Conservation (phyloP, 2,329 filamentous ascomycete species). For the Ceratocystiopsis minuta region DNA sequence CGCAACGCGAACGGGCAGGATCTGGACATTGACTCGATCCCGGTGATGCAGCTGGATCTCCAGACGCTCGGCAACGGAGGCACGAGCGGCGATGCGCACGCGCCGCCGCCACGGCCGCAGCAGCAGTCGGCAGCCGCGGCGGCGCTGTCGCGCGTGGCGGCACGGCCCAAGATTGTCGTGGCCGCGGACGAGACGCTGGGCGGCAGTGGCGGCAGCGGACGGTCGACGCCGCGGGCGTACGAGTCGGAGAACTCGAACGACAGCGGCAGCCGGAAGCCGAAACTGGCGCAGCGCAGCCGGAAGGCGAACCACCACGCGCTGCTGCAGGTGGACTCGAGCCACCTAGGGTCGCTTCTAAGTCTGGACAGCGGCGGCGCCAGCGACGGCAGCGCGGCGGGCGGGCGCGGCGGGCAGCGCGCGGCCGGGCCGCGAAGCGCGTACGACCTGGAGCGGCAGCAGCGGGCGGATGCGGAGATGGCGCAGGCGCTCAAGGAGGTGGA, state of each 20-base stretch:
- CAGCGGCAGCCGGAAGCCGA: conserved; percentile 28
- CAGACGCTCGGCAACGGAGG: conserved; percentile 27
- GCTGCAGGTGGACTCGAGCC: conserved; percentile 74
- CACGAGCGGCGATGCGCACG: conserved; percentile 12
- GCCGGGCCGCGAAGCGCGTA: conserved; percentile 15
- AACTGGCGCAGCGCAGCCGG: conserved; percentile 32
- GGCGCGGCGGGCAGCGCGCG: neutral
- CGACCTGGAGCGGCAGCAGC: conserved; percentile 48
- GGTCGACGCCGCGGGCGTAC: conserved; percentile 30
- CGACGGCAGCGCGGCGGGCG: conserved; percentile 1
- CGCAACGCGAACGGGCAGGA: conserved; percentile 56
- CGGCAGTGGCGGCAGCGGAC: conserved; percentile 20
- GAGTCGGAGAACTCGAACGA: conserved; percentile 34
- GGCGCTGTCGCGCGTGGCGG: conserved; percentile 13
- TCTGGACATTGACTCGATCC: conserved; percentile 84
- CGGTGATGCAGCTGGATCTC: conserved; percentile 82
- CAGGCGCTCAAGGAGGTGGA: conserved; percentile 81
- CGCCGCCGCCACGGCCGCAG: neutral
- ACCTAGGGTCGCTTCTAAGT: conserved; percentile 55
- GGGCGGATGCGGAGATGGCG: conserved; percentile 76
- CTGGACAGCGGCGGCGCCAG: conserved; percentile 35
- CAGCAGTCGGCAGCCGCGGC: conserved; percentile 8
- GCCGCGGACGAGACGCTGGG: conserved; percentile 54
- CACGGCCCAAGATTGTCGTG: conserved; percentile 46
- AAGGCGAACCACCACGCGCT: conserved; percentile 38